Evolutionary conservation across 2,329 filamentous ascomycete genomes (phyloP), one percentile per base, ranked within the genome.

Genomic region (Sporothrix phasma): DNA sequence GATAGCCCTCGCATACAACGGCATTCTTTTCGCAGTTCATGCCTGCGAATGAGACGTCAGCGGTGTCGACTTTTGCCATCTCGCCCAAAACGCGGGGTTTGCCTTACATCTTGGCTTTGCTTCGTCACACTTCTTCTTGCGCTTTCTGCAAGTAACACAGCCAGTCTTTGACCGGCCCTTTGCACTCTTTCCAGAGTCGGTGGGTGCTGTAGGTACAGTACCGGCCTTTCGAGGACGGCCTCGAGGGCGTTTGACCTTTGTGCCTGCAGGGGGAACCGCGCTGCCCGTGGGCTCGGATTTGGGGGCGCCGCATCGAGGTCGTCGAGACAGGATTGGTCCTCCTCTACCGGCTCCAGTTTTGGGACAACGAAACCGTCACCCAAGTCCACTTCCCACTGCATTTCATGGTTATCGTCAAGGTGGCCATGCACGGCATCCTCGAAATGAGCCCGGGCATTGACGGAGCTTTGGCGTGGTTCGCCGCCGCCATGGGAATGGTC

Each of bases 1-100:
- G 89, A 72, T 96, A 96, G 13, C 92, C 92, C 75, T 96, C 91
- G 72, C 92, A 96, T 13, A 92, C 85, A 13, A 96, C 90, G 8
- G 91, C 90, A 73, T 96, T 96, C 80, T 96, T 96, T 76, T 94
- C 88, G 72, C 92, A 96, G 71, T 95, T 95, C 74, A 90, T 81
- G 70, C 89, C 88, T 91, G 62, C 46, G 64, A 17, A 11, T n/a
- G n/a, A n/a, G n/a, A n/a, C n/a, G n/a, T n/a, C n/a, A n/a, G n/a
- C n/a, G n/a, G n/a, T n/a, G n/a, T n/a, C n/a, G n/a, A 8, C 17
- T n/a, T n/a, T 39, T 24, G 34, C 1, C n/a, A n/a, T n/a, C n/a
- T n/a, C n/a, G n/a, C n/a, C n/a, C 5, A 58, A 15, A 37, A 47
- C 10, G 6, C 13, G 17, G 24, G 19, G 15, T 2, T 15, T 10